These are phyloP conservation scores for Alloascoidea hylecoeti DNA, from an alignment of 805 yeast species.

Conservation along the genomic window DNA sequence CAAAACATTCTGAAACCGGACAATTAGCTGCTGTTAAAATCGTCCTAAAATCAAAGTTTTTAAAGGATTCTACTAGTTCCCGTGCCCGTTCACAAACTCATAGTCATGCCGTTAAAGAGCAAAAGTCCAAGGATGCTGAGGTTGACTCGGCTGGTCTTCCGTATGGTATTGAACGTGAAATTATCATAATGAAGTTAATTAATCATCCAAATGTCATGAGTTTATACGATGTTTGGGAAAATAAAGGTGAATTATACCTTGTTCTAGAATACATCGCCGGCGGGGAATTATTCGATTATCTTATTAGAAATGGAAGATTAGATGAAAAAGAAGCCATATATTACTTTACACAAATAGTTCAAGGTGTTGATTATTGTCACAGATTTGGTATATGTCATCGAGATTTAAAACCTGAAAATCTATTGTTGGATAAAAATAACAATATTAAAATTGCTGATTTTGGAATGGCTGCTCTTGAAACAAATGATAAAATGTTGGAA, in stretches of 20 bases:
- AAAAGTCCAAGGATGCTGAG: constrained; percentile 9
- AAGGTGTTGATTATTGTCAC: constrained; percentile 76
- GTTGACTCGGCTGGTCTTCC: constrained; percentile 63
- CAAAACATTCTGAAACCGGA: constrained; percentile 76
- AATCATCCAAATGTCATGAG: constrained; percentile 91
- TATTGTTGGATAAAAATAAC: constrained; percentile 64
- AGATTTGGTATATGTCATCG: constrained; percentile 81
- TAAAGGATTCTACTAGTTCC: no score
- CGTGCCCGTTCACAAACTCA: no score
- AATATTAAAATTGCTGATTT: constrained; percentile 96
- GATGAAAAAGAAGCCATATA: constrained; percentile 83
- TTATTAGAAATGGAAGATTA: constrained; percentile 78
- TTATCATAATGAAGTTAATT: constrained; percentile 89
- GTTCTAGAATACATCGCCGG: constrained; percentile 95
- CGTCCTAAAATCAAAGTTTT: constrained; percentile 72
- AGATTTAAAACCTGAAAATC: constrained; percentile 73
- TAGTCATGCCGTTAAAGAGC: constrained; percentile 11
- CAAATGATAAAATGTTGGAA: constrained; percentile 67
- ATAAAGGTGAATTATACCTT: constrained; percentile 78
- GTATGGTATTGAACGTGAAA: constrained; percentile 93
- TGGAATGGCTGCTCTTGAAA: constrained; percentile 97
- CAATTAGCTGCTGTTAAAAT: constrained; percentile 94
- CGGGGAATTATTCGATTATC: constrained; percentile 87
- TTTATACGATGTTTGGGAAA: constrained; percentile 95
- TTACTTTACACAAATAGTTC: constrained; percentile 76